A percentile compares a stretch with the other conserved stretches of the same genome.
Conservation (phyloP, 352 stramenopile genomes). For the Nothophytophthora sp. region DNA sequence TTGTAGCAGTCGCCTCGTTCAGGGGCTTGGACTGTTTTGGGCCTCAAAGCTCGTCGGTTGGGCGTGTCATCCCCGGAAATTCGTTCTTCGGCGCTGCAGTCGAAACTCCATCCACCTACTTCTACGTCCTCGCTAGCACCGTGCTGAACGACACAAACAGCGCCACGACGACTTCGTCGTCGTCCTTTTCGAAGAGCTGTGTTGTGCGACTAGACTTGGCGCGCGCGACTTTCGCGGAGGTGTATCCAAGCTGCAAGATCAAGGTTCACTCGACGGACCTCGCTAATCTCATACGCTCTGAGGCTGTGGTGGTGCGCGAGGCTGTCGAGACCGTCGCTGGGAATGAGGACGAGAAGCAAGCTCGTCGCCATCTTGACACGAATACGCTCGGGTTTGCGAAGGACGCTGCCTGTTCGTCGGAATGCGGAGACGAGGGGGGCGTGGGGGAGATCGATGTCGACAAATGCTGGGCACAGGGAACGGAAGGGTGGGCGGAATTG, state of each 20-base stretch:
- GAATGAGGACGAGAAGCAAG: too few relatives aligned
- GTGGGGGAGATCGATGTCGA: background rate
- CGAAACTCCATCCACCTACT: background rate
- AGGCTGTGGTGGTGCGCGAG: background rate
- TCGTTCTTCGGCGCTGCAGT: background rate
- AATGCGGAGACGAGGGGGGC: background rate
- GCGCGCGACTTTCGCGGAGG: background rate
- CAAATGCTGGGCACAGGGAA: background rate
- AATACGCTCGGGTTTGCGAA: background rate
- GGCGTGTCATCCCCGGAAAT: background rate
- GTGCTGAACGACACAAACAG: background rate
- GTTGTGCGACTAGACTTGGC: background rate
- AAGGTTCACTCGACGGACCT: slow-evolving; percentile 4
- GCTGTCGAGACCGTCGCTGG: background rate
- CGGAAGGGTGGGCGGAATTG: background rate
- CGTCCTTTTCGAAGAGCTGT: background rate
- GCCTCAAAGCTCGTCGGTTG: background rate
- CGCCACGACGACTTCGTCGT: too few relatives aligned
- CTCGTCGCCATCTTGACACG: background rate
- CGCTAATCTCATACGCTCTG: background rate
- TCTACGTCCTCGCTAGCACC: background rate
- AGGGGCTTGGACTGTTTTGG: background rate
- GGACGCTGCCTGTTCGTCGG: background rate
- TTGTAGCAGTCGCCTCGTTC: background rate
- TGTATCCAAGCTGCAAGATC: slow-evolving; percentile 5